Percentiles rank a stretch among this genome's conserved stretches.
Conservation (phyloP, 2,329 filamentous ascomycete genomes). For the Trematosphaeria pertusa region DNA sequence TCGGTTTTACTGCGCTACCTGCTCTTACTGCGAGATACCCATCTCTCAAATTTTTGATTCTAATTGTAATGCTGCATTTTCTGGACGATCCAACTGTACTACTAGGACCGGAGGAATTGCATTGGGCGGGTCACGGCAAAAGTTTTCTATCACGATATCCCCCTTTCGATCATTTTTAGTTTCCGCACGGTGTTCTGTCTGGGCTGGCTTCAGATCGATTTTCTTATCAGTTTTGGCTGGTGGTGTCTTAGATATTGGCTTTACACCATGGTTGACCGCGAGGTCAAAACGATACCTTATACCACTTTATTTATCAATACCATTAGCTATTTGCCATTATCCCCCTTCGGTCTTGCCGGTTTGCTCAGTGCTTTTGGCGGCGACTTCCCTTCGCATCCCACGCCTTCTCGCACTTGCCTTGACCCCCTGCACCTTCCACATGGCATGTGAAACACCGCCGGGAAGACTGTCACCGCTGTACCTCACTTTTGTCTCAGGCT, state of each 20-base stretch:
- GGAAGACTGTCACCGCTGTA: conserved; percentile 17
- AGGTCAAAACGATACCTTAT: conserved; percentile 41
- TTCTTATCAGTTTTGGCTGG: conserved; percentile 15
- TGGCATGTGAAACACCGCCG: conserved; percentile 35
- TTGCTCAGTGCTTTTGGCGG: conserved; percentile 16
- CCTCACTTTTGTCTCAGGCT: conserved; percentile 27
- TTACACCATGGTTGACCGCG: conserved; percentile 28
- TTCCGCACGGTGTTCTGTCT: conserved; percentile 25
- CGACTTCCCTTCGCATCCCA: conserved; percentile 8
- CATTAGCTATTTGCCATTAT: conserved; percentile 13
- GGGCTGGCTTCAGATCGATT: conserved; percentile 32
- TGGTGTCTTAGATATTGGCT: conserved; percentile 25
- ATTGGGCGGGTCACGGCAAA: conserved; percentile 49
- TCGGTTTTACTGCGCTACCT: conserved; percentile 30
- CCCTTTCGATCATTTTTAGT: conserved; percentile 31
- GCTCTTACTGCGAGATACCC: conserved; percentile 50
- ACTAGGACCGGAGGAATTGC: conserved; percentile 41
- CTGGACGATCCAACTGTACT: conserved; percentile 43
- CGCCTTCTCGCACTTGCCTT: conserved; percentile 7
- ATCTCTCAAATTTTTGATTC: conserved; percentile 44
- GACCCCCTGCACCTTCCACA: conserved; percentile 31
- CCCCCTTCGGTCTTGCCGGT: conserved; percentile 2
- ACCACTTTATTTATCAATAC: conserved; percentile 30
- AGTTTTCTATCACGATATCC: conserved; percentile 46
- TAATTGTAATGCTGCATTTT: conserved; percentile 47